These are phyloP conservation scores for Saksenaea vasiformis DNA, from an alignment of 371 early-diverging fungal species.

Conservation along the genomic window DNA sequence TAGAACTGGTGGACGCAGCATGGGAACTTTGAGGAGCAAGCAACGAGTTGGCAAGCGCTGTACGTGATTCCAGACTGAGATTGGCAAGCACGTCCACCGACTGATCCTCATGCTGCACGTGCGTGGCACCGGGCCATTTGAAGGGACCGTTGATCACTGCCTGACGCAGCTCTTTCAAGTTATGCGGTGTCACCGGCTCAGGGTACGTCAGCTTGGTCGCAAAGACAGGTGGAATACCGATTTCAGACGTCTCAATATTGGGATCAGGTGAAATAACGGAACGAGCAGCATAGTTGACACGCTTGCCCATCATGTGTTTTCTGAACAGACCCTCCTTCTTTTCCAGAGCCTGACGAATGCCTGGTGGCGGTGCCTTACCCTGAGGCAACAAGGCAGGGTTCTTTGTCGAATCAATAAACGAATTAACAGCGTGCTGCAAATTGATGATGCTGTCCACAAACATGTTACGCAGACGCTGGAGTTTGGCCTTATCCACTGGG, in stretches of 20 bases:
- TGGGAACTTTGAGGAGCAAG: slow-evolving; percentile 79
- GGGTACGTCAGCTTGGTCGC: slow-evolving; percentile 98
- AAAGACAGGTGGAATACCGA: slow-evolving; percentile 98
- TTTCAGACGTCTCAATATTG: slow-evolving; percentile 97
- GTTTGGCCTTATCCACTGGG: slow-evolving; percentile 33
- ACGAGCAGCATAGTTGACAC: slow-evolving; percentile 99
- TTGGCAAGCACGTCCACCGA: slow-evolving; percentile 76
- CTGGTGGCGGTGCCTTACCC: slow-evolving; percentile 70
- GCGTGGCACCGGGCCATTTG: slow-evolving; percentile 98
- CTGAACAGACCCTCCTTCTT: slow-evolving; percentile 99
- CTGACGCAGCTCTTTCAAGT: slow-evolving; percentile 87
- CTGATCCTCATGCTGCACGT: slow-evolving; percentile 94
- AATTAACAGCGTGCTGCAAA: slow-evolving; percentile 90
- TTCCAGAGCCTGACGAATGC: slow-evolving; percentile 97
- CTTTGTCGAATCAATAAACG: slow-evolving; percentile 91
- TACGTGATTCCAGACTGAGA: slow-evolving; percentile 87
- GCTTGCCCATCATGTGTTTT: slow-evolving; percentile 99
- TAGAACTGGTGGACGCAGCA: slow-evolving; percentile 43
- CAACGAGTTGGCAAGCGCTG: slow-evolving; percentile 95
- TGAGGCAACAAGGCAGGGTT: slow-evolving; percentile 58
- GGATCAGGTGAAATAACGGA: slow-evolving; percentile 99
- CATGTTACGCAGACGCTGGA: slow-evolving; percentile 44
- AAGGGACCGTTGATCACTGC: slow-evolving; percentile 99
- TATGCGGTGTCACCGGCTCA: slow-evolving; percentile 97
- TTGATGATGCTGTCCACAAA: slow-evolving; percentile 80